A percentile compares a stretch with the other conserved stretches of the same genome.
These are phyloP conservation scores for Rhizoctonia solani DNA, from an alignment of 1,284 basidiomycete species.

Conservation along the genomic window DNA sequence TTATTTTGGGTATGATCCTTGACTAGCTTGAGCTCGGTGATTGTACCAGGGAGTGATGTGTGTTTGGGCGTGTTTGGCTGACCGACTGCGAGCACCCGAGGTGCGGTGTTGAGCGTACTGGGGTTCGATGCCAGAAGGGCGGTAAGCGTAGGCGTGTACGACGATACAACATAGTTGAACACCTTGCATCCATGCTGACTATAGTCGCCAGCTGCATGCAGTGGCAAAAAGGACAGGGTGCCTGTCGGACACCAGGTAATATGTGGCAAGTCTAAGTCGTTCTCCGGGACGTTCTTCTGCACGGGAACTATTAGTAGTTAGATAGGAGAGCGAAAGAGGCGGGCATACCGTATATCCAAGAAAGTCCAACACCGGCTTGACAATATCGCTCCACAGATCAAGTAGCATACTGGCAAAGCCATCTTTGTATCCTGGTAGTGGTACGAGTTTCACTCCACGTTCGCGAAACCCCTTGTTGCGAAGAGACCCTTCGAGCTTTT, in stretches of 20 bases:
- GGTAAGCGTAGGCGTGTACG: too few species aligned
- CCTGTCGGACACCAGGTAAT: constrained; percentile 6
- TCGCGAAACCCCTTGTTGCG: neutral
- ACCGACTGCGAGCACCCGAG: too few species aligned
- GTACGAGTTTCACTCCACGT: neutral
- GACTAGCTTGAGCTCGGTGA: too few species aligned
- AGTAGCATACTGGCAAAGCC: neutral
- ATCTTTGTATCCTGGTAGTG: neutral
- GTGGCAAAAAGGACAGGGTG: neutral
- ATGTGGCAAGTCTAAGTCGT: neutral
- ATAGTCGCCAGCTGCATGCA: neutral
- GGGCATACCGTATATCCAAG: too few species aligned
- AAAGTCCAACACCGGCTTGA: too few species aligned
- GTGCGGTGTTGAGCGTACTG: too few species aligned
- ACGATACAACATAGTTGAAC: too few species aligned
- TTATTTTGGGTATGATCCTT: too few species aligned
- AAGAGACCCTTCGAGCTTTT: neutral
- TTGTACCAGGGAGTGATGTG: too few species aligned
- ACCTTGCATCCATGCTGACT: too few species aligned
- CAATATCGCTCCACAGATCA: neutral
- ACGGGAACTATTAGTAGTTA: neutral
- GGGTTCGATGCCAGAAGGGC: too few species aligned
- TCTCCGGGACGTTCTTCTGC: neutral
- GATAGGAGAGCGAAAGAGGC: neutral
- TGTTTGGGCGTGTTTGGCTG: too few species aligned